These are phyloP conservation scores for Scalesia atractyloides DNA, from an alignment of 129 eudicot species.

Conservation along the genomic window DNA sequence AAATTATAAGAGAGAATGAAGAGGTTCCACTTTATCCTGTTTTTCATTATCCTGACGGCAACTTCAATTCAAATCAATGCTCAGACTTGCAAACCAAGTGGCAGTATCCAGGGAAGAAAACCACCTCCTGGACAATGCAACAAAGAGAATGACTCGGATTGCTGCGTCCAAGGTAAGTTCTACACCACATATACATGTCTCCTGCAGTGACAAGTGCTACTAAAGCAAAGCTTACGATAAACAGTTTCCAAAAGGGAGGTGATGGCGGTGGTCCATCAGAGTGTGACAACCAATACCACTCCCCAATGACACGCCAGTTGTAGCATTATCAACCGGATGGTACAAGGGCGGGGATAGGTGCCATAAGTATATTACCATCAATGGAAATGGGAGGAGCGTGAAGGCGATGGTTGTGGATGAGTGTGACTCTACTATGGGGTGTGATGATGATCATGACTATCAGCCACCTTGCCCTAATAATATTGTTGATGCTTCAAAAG, in stretches of 20 bases:
- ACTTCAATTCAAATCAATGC: constrained; percentile 14
- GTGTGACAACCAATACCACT: constrained; percentile 49
- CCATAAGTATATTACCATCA: constrained; percentile 37
- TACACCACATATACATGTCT: constrained; percentile 52
- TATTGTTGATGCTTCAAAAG: constrained; percentile 50
- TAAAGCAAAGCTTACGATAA: constrained; percentile 44
- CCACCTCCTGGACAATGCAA: constrained; percentile 52
- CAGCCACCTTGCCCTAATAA: constrained; percentile 52
- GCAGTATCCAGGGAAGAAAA: constrained; percentile 37
- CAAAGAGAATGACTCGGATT: constrained; percentile 38
- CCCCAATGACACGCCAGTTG: constrained; percentile 43
- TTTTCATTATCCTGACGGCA: constrained; percentile 20
- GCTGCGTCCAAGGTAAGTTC: constrained; percentile 42
- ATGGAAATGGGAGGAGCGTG: constrained; percentile 38
- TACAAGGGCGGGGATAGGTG: constrained; percentile 49
- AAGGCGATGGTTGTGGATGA: constrained; percentile 54
- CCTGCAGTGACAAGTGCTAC: constrained; percentile 40
- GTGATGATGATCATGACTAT: constrained; percentile 48
- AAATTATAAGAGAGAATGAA: constrained; percentile 34
- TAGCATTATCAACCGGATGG: constrained; percentile 59
- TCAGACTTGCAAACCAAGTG: constrained; percentile 46
- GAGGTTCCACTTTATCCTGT: constrained; percentile 3
- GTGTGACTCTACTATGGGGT: constrained; percentile 54
- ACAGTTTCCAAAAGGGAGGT: constrained; percentile 48
- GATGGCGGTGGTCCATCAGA: constrained; percentile 60